Conservation (phyloP, 192 early-diverging fungal species). For the Rhizoclosmatium sp. region DNA sequence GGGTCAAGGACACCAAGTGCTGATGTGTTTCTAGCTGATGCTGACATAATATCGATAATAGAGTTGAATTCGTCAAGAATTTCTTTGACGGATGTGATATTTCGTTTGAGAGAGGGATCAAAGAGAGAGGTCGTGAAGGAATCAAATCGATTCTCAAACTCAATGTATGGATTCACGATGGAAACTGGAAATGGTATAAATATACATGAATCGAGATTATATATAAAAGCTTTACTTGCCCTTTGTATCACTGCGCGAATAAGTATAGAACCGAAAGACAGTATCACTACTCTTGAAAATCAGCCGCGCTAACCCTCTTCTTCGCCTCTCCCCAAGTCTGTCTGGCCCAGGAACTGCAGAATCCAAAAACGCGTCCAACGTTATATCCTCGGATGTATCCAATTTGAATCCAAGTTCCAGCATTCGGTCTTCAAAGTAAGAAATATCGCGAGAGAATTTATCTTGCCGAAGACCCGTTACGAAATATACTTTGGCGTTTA, state of each 20-base stretch:
- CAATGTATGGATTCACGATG: background rate
- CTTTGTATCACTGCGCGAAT: background rate
- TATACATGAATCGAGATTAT: background rate
- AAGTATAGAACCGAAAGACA: background rate
- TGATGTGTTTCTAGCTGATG: background rate
- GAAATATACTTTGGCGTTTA: conserved; percentile 3
- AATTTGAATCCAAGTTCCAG: conserved; percentile 12
- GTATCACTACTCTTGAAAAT: background rate
- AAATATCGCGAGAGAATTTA: background rate
- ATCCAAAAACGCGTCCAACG: conserved; percentile 15
- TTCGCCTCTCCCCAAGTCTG: background rate
- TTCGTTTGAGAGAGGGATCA: background rate
- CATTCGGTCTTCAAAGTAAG: conserved; percentile 23
- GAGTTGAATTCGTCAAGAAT: background rate
- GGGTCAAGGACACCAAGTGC: background rate
- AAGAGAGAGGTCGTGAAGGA: background rate
- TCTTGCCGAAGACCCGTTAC: conserved; percentile 13
- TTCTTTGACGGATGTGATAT: background rate
- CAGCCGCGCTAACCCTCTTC: background rate
- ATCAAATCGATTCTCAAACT: background rate
- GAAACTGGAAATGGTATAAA: too few relatives aligned
- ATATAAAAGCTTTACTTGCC: background rate
- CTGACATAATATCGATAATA: background rate
- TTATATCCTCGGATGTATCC: conserved; percentile 3
- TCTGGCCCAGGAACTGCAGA: background rate